Evolutionary conservation across 2,329 filamentous ascomycete genomes (phyloP).

Genomic region (Thelonectria rubi): DNA sequence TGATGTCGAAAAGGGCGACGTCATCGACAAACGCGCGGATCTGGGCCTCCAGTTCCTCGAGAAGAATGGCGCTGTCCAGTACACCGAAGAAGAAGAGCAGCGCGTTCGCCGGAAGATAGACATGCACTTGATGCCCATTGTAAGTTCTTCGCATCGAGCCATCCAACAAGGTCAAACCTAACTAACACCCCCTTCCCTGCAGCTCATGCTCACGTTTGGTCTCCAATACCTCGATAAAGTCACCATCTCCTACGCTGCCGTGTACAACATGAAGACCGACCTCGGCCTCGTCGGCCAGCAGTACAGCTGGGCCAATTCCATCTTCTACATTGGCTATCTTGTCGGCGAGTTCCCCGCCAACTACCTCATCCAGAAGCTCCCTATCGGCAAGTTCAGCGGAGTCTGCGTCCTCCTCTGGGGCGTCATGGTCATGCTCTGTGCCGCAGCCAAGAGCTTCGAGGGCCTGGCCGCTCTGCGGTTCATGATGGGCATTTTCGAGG

Average conservation of each 20-base stretch:
- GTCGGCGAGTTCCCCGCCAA: constrained; percentile 52
- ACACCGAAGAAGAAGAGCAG: too few species aligned
- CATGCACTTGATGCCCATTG: too few species aligned
- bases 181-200: too few species aligned
- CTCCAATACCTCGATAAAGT: constrained; percentile 65
- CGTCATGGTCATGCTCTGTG: constrained; percentile 53
- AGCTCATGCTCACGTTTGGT: constrained; percentile 58
- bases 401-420: constrained; percentile 49
- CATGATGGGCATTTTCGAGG: constrained; percentile 58
- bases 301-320: constrained; percentile 61
- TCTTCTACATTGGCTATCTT: constrained; percentile 63
- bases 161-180: too few species aligned
- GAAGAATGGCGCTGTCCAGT: too few species aligned
- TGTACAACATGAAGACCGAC: constrained; percentile 61
- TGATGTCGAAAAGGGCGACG: too few species aligned
- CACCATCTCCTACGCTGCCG: constrained; percentile 60
- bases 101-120: too few species aligned
- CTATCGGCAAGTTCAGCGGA: constrained; percentile 48
- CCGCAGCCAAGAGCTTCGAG: constrained; percentile 52
- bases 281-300: constrained; percentile 55
- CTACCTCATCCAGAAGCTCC: constrained; percentile 47
- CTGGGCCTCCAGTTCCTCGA: too few species aligned
- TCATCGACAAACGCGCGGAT: too few species aligned
- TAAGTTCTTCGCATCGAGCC: too few species aligned
- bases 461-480: constrained; percentile 55